Base-by-base conservation (phyloP, 495 filamentous ascomycete genomes). In the Chaetomium tenue region DNA sequence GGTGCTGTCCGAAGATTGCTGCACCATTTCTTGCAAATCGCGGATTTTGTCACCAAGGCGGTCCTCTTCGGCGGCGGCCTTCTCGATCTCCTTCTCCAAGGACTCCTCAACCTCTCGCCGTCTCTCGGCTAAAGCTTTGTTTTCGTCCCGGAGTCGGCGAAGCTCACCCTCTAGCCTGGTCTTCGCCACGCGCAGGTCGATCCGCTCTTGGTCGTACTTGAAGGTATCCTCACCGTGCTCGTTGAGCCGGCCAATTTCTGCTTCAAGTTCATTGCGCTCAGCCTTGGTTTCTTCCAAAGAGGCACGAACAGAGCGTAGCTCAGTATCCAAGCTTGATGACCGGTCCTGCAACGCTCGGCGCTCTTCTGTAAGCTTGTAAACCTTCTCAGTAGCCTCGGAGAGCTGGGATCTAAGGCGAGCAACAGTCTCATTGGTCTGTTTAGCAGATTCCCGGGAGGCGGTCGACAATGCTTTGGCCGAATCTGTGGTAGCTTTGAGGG, bases 211-310 rank as follows among this genome's bases (percentile, higher is more conserved):
- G 61, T 88, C 86, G 30, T 87, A 73, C n/a, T 76, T 81, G 64
- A 82, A 82, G 11, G 80, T 82, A 40, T 79, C 74, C 81, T 82
- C 83, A 9, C 77, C 79, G 44, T 79, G 79, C 60, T 79, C 79
- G 26, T 81, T 80, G 40, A 75, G 70, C 18, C 79, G 76, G 20
- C 81, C 74, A 5, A 89, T 72, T 62, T 88, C 84, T 58, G 71
- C 78, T 55, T 85, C 83, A 20, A 90, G 71, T 67, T 89, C 86
- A 63, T 89, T 84, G 15, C 87, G 83, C 68, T 91, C 87, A 22
- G 83, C 79, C 69, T 87, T 83, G 40, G 82, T 70, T 48, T 87
- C 84, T 25, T 78, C 75, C 20, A 81, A 73, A 1, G 83, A 78
- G 23, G 77, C 72, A 53, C 81, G 81, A n/a, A 90, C 67, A 53